Percentiles rank a stretch among this genome's conserved stretches.
Conservation (phyloP, 495 filamentous ascomycete species). For the Hyaloscypha variabilis region DNA sequence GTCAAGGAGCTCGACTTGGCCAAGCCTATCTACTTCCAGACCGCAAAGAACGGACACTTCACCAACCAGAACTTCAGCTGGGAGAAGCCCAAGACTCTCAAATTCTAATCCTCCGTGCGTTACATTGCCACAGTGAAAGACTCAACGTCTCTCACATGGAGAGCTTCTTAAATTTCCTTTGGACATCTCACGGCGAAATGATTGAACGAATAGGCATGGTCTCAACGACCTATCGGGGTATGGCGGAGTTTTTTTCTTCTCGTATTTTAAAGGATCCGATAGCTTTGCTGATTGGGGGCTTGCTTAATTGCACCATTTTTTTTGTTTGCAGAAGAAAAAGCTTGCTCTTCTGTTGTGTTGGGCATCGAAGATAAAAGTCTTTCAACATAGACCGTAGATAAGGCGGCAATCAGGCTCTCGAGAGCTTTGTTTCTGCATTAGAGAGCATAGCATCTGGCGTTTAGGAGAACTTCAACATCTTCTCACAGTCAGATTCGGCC, state of each 20-base stretch:
- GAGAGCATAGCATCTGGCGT: slow-evolving; percentile 36
- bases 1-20: slow-evolving; percentile 95
- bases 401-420: slow-evolving; percentile 27
- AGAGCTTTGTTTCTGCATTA: slow-evolving; percentile 23
- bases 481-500: slow-evolving; percentile 28
- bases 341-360: slow-evolving; percentile 21
- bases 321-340: slow-evolving; percentile 15
- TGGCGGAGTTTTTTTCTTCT: slow-evolving; percentile 26
- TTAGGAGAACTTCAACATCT: slow-evolving; percentile 38
- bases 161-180: slow-evolving; percentile 30
- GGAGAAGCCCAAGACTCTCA: slow-evolving; percentile 96
- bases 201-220: slow-evolving; percentile 33
- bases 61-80: slow-evolving; percentile 97
- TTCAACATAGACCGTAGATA: slow-evolving; percentile 40
- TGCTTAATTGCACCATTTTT: background rate
- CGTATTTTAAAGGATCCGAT: slow-evolving; percentile 4
- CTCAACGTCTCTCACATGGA: slow-evolving; percentile 45
- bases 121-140: slow-evolving; percentile 38
- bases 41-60: slow-evolving; percentile 99
- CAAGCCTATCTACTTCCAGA: slow-evolving; percentile 97
- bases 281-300: background rate
- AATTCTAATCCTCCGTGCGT: slow-evolving; percentile 62
- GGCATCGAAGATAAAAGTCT: slow-evolving; percentile 34
- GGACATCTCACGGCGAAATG: slow-evolving; percentile 37
- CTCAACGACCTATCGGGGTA: slow-evolving; percentile 34